phyloP scores from a whole-genome alignment of 352 stramenopile species.

The Globisporangium heterothallicum region DNA sequence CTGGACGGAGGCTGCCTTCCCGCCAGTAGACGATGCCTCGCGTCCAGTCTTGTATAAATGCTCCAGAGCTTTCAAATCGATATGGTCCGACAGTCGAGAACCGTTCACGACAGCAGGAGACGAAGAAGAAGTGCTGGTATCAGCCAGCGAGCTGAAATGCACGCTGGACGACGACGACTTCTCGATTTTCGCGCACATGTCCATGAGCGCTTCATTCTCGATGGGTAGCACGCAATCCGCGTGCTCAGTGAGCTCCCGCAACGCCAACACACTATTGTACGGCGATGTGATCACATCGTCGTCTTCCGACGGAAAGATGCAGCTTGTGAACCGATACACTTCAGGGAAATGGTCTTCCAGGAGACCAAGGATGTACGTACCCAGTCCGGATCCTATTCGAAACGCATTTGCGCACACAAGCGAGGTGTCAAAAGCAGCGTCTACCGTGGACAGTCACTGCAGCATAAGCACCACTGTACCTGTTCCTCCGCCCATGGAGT shows the following conservation, averaged over 20 bases:
- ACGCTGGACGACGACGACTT: constrained; percentile 5
- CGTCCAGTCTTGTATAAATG: constrained; percentile 43
- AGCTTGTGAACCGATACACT: constrained; percentile 77
- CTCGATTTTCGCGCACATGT: constrained; percentile 51
- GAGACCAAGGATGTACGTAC: constrained; percentile 83
- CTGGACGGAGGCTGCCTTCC: neutral
- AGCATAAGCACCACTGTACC: constrained; percentile 16
- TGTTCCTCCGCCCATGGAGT: constrained; percentile 91
- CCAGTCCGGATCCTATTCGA: constrained; percentile 72
- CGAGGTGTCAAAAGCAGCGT: no score
- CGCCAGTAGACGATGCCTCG: neutral
- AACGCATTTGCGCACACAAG: no score
- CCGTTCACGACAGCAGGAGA: constrained; percentile 19
- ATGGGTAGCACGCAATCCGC: constrained; percentile 89
- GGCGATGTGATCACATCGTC: constrained; percentile 92
- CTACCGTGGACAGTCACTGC: no score
- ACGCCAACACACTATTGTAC: constrained; percentile 88
- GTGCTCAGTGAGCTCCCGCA: constrained; percentile 80
- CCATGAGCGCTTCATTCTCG: constrained; percentile 86
- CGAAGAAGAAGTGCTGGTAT: neutral
- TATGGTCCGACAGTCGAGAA: constrained; percentile 35
- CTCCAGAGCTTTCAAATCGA: constrained; percentile 46
- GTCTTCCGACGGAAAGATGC: constrained; percentile 82
- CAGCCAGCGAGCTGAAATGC: constrained; percentile 15
- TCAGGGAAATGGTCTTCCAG: constrained; percentile 84